These are phyloP conservation scores for Cucurbita pepo DNA, from an alignment of 306 rosid genomes.

Conservation along the genomic window DNA sequence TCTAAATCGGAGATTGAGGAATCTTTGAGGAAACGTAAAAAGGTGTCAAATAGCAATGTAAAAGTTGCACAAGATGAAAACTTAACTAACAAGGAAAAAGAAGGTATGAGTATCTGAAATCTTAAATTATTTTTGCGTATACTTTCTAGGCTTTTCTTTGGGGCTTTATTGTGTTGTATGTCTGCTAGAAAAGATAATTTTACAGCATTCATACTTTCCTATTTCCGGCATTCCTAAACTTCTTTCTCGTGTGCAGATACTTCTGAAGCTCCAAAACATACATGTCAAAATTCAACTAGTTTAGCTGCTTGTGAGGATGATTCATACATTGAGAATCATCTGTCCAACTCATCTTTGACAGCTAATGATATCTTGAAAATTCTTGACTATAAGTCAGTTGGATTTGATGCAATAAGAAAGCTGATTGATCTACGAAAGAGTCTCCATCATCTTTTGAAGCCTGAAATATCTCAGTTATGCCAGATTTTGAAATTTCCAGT, in stretches of 20 bases:
- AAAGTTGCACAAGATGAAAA: slow-evolving; percentile 29
- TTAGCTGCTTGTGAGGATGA: slow-evolving; percentile 18
- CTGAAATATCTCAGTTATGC: slow-evolving; percentile 41
- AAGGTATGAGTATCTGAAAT: slow-evolving; percentile 34
- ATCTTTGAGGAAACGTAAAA: slow-evolving; percentile 39
- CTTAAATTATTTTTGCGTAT: slow-evolving; percentile 2
- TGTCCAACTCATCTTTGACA: slow-evolving; percentile 7
- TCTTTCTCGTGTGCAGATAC: slow-evolving; percentile 23
- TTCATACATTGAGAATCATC: neutral
- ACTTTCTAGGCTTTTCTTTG: neutral
- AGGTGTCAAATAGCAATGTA: slow-evolving; percentile 22
- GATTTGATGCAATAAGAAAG: slow-evolving; percentile 16
- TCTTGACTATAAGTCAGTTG: slow-evolving; percentile 12
- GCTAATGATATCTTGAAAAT: slow-evolving; percentile 3
- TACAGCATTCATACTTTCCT: neutral
- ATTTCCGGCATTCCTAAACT: slow-evolving; percentile 13
- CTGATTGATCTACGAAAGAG: slow-evolving; percentile 25
- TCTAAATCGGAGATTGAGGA: slow-evolving; percentile 24
- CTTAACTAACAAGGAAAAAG: slow-evolving; percentile 15
- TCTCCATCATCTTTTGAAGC: slow-evolving; percentile 24
- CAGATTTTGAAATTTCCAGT: slow-evolving; percentile 43
- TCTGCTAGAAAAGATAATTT: neutral
- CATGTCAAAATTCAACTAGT: slow-evolving; percentile 12
- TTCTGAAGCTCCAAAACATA: slow-evolving; percentile 6
- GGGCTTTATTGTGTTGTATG: neutral